Evolutionary conservation across 164 flowering plant species (phyloP).

Genomic region (Magnolia kwangsiensis): DNA sequence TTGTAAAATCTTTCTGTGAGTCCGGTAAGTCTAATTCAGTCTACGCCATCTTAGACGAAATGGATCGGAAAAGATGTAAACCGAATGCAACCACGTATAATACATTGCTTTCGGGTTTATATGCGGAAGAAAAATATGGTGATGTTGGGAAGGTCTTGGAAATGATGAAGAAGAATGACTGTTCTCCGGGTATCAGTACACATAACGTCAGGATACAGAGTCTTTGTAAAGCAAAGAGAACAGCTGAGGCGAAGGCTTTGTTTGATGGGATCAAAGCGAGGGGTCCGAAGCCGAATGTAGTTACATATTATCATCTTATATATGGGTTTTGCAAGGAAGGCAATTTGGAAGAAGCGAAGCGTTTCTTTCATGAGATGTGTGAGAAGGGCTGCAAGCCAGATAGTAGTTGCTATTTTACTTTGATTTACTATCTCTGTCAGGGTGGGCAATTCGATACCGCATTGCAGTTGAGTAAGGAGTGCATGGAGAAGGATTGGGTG

Average conservation of each 20-base stretch:
- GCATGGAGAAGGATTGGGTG: slow-evolving; percentile 62
- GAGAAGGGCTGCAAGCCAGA: slow-evolving; percentile 45
- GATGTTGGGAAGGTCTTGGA: slow-evolving; percentile 71
- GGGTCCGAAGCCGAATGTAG: slow-evolving; percentile 57
- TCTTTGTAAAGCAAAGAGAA: slow-evolving; percentile 58
- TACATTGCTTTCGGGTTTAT: slow-evolving; percentile 56
- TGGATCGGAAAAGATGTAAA: slow-evolving; percentile 50
- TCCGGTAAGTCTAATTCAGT: slow-evolving; percentile 51
- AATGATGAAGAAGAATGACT: slow-evolving; percentile 45
- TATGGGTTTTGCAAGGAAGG: slow-evolving; percentile 75
- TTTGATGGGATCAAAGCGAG: slow-evolving; percentile 48
- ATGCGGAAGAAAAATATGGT: slow-evolving; percentile 54
- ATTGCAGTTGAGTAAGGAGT: slow-evolving; percentile 40
- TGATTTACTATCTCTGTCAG: slow-evolving; percentile 52
- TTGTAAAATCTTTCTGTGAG: slow-evolving; percentile 59
- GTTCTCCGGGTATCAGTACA: slow-evolving; percentile 34
- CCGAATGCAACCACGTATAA: slow-evolving; percentile 58
- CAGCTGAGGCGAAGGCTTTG: slow-evolving; percentile 66
- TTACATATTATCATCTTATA: slow-evolving; percentile 55
- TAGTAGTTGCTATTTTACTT: slow-evolving; percentile 51
- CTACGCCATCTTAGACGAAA: slow-evolving; percentile 59
- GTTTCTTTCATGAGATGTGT: slow-evolving; percentile 45
- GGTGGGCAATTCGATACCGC: slow-evolving; percentile 65
- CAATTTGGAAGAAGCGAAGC: slow-evolving; percentile 64
- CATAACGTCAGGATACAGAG: slow-evolving; percentile 66